These are phyloP conservation scores for Haplosporangium gracile DNA, from an alignment of 192 early-diverging fungal genomes.

Conservation along the genomic window DNA sequence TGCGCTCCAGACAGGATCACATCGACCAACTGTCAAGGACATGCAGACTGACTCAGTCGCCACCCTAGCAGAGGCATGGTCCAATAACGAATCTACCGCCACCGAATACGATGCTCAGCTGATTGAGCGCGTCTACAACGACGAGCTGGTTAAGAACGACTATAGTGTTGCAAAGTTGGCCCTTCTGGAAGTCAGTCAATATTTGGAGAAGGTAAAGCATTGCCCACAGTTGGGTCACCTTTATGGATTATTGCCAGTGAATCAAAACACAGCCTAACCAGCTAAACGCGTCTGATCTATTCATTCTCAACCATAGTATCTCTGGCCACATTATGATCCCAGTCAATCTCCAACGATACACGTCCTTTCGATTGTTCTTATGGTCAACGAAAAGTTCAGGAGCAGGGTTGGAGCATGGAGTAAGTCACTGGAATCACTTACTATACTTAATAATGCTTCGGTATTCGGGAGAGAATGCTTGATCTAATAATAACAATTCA, in stretches of 20 bases:
- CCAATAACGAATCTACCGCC: constrained; percentile 19
- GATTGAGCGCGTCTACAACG: constrained; percentile 72
- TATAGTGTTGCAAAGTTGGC: constrained; percentile 73
- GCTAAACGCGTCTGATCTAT: background rate
- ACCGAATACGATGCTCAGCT: constrained; percentile 62
- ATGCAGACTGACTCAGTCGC: constrained; percentile 68
- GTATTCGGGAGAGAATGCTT: background rate
- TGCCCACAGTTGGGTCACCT: background rate
- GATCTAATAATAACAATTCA: background rate
- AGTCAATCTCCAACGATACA: constrained; percentile 63
- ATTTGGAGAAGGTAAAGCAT: constrained; percentile 75
- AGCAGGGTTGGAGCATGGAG: constrained; percentile 75
- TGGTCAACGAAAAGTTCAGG: constrained; percentile 94
- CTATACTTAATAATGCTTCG: background rate
- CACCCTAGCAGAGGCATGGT: constrained; percentile 59
- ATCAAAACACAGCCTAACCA: background rate
- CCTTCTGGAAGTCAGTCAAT: constrained; percentile 82
- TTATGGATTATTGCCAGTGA: background rate
- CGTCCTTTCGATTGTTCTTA: constrained; percentile 82
- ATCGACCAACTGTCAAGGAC: constrained; percentile 65
- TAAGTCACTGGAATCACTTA: constrained; percentile 23
- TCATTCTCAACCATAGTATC: constrained; percentile 63
- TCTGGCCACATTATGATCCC: constrained; percentile 81
- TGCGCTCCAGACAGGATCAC: constrained; percentile 21
- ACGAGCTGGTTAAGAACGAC: constrained; percentile 64